phyloP scores from a whole-genome alignment of 2,329 filamentous ascomycete genomes.

The Arachnomyces sp. region DNA sequence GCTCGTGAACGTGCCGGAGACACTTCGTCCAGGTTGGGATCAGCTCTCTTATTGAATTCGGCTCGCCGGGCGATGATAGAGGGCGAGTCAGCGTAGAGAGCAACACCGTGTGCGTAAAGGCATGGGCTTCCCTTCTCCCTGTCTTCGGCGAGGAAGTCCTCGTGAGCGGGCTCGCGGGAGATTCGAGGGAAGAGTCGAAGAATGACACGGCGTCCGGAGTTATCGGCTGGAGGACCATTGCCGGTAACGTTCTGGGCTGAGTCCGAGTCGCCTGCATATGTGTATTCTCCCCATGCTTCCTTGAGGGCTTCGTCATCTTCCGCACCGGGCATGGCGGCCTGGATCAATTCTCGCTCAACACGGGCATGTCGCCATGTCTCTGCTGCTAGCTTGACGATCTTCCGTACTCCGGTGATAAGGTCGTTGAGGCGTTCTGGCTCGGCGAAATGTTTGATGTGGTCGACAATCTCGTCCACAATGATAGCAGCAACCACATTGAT shows the following conservation, averaged over 20 bases:
- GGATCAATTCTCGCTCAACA: conserved; percentile 49
- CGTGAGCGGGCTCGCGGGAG: conserved; percentile 44
- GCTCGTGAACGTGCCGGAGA: conserved; percentile 3
- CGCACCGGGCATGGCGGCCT: conserved; percentile 42
- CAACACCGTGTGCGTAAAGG: conserved; percentile 43
- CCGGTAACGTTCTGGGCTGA: neutral
- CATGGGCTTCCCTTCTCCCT: conserved; percentile 36
- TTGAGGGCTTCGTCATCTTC: conserved; percentile 28
- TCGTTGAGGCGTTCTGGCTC: conserved; percentile 44
- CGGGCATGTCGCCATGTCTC: conserved; percentile 53
- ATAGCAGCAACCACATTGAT: conserved; percentile 49
- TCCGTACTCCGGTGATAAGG: conserved; percentile 44
- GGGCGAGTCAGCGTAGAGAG: conserved; percentile 44
- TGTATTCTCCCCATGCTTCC: conserved; percentile 32
- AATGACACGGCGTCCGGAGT: conserved; percentile 36
- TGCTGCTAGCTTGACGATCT: conserved; percentile 51
- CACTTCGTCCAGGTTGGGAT: conserved; percentile 9
- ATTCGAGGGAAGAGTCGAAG: conserved; percentile 48
- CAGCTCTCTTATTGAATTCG: conserved; percentile 30
- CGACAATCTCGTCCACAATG: conserved; percentile 51
- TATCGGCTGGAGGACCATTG: conserved; percentile 9
- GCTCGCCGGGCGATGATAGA: conserved; percentile 32
- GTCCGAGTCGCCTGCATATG: conserved; percentile 5
- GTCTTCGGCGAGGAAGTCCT: conserved; percentile 37
- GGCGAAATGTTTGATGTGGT: conserved; percentile 47